phyloP scores from a whole-genome alignment of 2,329 filamentous ascomycete genomes.

The Nannizziopsis arthrosporioides region DNA sequence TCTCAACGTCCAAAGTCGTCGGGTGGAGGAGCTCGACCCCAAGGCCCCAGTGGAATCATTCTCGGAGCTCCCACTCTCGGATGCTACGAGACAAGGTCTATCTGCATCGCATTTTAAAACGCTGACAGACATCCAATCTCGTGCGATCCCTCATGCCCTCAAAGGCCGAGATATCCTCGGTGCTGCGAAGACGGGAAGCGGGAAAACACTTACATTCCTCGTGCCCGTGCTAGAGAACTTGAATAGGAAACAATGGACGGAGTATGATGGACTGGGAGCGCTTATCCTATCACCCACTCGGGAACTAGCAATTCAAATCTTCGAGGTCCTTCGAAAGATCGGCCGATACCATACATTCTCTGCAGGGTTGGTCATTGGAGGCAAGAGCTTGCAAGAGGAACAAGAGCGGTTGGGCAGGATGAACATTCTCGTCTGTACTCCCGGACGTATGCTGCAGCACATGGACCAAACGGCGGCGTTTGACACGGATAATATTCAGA shows the following conservation, averaged over 20 bases:
- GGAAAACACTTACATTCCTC: conserved; percentile 89
- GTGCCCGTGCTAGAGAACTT: conserved; percentile 87
- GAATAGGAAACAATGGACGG: conserved; percentile 78
- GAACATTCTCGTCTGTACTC: conserved; percentile 96
- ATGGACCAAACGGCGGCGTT: conserved; percentile 86
- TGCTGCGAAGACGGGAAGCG: conserved; percentile 88
- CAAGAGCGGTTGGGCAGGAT: conserved; percentile 73
- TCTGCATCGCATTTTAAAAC: conserved; percentile 78
- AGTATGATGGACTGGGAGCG: conserved; percentile 80
- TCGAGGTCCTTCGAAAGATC: conserved; percentile 82
- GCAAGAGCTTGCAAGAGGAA: conserved; percentile 80
- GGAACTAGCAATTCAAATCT: conserved; percentile 92
- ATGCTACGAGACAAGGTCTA: conserved; percentile 65
- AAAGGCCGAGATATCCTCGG: conserved; percentile 81
- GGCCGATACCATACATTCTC: conserved; percentile 83
- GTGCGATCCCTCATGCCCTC: conserved; percentile 76
- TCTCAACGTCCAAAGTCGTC: conserved; percentile 31
- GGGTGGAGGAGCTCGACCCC: conserved; percentile 36
- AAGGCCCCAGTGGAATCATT: conserved; percentile 54
- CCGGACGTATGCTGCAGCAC: conserved; percentile 89
- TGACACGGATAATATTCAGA: conserved; percentile 79
- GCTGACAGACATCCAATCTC: conserved; percentile 82
- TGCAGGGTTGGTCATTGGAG: conserved; percentile 84
- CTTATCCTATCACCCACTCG: conserved; percentile 88
- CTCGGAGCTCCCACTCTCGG: conserved; percentile 72